These are phyloP conservation scores for Biscutella laevigata DNA, from an alignment of 441 rosid species.

Conservation along the genomic window DNA sequence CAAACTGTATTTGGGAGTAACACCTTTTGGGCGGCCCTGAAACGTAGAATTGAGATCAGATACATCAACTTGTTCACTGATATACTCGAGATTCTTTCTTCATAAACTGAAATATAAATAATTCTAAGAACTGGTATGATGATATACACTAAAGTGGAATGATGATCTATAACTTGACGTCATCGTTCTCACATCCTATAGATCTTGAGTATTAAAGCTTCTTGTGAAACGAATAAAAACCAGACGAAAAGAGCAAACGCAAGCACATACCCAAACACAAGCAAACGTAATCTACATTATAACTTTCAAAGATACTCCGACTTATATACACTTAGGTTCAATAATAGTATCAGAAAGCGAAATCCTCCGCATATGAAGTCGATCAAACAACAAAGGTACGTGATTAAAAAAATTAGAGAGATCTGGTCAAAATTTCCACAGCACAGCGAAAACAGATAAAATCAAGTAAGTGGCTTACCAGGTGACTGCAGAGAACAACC, in stretches of 20 bases:
- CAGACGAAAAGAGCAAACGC: neutral
- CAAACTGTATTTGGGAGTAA: constrained; percentile 91
- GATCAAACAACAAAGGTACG: too few species aligned
- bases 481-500: constrained; percentile 69
- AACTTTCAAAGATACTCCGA: neutral
- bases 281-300: neutral
- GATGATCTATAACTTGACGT: neutral
- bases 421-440: neutral
- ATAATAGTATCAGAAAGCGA: too few species aligned
- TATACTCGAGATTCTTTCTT: neutral
- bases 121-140: too few species aligned
- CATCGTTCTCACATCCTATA: neutral
- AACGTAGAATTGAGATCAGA: constrained; percentile 24
- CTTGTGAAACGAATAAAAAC: too few species aligned
- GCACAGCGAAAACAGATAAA: neutral
- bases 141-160: neutral
- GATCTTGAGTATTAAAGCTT: too few species aligned
- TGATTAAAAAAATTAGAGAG: neutral
- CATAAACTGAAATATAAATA: too few species aligned
- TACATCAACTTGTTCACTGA: neutral
- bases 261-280: neutral
- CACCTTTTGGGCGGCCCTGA: constrained; percentile 98
- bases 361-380: too few species aligned
- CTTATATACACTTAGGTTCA: neutral
- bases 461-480: constrained; percentile 28